phyloP scores from a whole-genome alignment of 1,284 basidiomycete species.

The Trichosporon asahii region DNA sequence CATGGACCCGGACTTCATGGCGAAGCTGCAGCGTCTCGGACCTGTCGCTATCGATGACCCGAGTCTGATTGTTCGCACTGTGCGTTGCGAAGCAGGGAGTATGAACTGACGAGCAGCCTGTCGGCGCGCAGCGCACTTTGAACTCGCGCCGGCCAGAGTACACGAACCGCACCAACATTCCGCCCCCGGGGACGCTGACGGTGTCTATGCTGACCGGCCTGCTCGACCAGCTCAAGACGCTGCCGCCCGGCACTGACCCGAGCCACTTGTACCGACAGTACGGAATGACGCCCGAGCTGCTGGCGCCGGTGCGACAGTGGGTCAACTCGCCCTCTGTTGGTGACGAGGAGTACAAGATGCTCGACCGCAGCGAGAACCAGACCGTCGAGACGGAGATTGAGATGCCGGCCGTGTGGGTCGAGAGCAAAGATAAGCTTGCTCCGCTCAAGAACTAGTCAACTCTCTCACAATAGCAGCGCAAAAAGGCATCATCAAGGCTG shows the following conservation, averaged over 20 bases:
- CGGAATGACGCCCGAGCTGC: conserved; percentile 58
- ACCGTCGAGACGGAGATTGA: conserved; percentile 35
- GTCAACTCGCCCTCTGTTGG: conserved; percentile 70
- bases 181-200: conserved; percentile 58
- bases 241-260: conserved; percentile 55
- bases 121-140: conserved; percentile 45
- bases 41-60: conserved; percentile 65
- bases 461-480: neutral
- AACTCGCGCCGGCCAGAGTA: conserved; percentile 42
- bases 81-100: conserved; percentile 46
- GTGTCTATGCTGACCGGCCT: conserved; percentile 61
- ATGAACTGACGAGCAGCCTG: conserved; percentile 28
- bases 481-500: neutral
- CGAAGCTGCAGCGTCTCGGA: conserved; percentile 67
- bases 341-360: conserved; percentile 55
- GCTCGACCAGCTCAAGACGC: conserved; percentile 64
- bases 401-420: conserved; percentile 51
- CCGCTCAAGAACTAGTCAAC: conserved; percentile 12
- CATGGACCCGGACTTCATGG: conserved; percentile 69
- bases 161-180: conserved; percentile 49
- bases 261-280: conserved; percentile 53
- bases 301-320: conserved; percentile 61
- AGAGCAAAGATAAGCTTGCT: conserved; percentile 20
- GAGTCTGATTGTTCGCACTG: conserved; percentile 58
- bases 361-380: conserved; percentile 55